Evolutionary conservation across 2,329 filamentous ascomycete species (phyloP).

Genomic region (Cytospora schulzeri): DNA sequence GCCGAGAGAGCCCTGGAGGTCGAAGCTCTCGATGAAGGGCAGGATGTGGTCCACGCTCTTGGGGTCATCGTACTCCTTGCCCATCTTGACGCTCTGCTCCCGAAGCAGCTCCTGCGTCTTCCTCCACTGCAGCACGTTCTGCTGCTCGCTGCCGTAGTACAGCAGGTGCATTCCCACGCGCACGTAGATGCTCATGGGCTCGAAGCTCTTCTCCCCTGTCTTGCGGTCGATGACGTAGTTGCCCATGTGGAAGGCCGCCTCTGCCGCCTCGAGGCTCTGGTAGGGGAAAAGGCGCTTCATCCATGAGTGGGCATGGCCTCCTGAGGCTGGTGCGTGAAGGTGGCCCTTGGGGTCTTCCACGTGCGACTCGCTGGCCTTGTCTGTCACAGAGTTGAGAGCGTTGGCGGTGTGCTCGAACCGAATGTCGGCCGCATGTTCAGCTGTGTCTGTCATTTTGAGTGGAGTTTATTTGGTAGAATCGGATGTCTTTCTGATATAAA

Average conservation of each 20-base stretch:
- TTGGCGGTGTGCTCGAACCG: conserved; percentile 9
- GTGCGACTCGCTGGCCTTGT: conserved; percentile 15
- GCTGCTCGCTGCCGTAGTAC: conserved; percentile 44
- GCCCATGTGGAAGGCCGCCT: conserved; percentile 42
- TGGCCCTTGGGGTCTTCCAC: conserved; percentile 19
- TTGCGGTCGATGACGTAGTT: conserved; percentile 46
- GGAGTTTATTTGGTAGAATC: background rate
- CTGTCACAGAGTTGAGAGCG: conserved; percentile 11
- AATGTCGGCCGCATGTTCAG: conserved; percentile 9
- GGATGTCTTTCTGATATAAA: background rate
- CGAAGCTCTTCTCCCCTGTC: conserved; percentile 43
- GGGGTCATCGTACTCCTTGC: conserved; percentile 42
- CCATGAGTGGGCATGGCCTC: conserved; percentile 29
- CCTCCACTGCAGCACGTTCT: conserved; percentile 41
- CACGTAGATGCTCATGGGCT: conserved; percentile 46
- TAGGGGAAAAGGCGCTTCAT: conserved; percentile 29
- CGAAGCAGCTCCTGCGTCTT: conserved; percentile 38
- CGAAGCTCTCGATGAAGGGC: conserved; percentile 44
- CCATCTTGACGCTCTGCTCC: conserved; percentile 44
- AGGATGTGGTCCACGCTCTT: conserved; percentile 39
- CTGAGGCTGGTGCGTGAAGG: conserved; percentile 27
- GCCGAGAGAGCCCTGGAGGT: conserved; percentile 35
- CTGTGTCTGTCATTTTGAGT: conserved; percentile 11
- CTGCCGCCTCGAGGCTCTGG: conserved; percentile 36
- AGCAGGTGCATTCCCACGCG: conserved; percentile 46